Evolutionary conservation across 106 monocot species (phyloP), one percentile per base, ranked within the genome.

Genomic region (Gastrodia elata): DNA sequence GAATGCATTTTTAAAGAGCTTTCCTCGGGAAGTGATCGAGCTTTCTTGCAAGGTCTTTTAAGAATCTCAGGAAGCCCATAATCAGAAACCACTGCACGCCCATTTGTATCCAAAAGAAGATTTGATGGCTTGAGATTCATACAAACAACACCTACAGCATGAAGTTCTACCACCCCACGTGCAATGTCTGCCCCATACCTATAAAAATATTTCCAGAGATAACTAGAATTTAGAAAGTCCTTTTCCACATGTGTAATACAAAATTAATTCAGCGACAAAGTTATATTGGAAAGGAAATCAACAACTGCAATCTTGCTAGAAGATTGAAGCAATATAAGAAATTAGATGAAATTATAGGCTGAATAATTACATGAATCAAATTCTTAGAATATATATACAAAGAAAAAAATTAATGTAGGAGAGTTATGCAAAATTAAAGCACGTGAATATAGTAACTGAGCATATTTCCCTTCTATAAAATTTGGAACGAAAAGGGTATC

Each of bases 151-250:
- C 87, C 91, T 16, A 91, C 98, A 30, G 98, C 93, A 82, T 98
- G 98, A 58, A 98, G 93, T 89, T 98, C 98, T 39, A 91, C 88
- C 20, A 98, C 91, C 39, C 98, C 98, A 72, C 98, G 93, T 52
- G 98, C 98, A 83, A 98, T 93, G 58, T 98, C 98, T 78, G 91
- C 98, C 8, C 98, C 98, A 85, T 98, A 98, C 71, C 98, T 98
- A 80, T 49, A 88, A 84, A 56, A 8, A 57, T 37, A 72, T 2
- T 57, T 77, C 28, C 28, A 68, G 13, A 43, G 28, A 32, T 38
- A 38, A 33, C 52, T 46, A 57, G 48, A 57, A 26, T 4, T 56
- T 67, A 37, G 20, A 37, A 67, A 40, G 40, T 35, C 6, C 11
- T 38, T 38, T 35, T 11, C 2, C 37, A 0, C 20, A 38, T 67